phyloP scores from a whole-genome alignment of 148 eudicot genomes.

The Cornus suecica region DNA sequence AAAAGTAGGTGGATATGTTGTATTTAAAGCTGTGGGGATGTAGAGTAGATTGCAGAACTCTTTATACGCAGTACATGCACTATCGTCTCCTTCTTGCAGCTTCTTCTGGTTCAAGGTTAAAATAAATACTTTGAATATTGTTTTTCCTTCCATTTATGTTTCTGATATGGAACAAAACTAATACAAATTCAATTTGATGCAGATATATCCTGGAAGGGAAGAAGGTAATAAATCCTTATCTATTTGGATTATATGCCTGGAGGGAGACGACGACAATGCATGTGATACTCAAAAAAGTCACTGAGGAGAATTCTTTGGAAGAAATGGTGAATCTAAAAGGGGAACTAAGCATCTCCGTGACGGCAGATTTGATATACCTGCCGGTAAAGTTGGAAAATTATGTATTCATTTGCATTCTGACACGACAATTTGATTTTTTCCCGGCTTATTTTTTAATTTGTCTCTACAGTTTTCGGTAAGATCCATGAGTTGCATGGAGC shows the following conservation, averaged over 20 bases:
- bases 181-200: conserved; percentile 4
- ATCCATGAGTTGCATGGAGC: conserved; percentile 18
- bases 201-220: conserved; percentile 39
- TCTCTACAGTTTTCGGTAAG: conserved; percentile 20
- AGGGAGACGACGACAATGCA: conserved; percentile 33
- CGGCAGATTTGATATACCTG: conserved; percentile 35
- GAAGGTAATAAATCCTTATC: conserved; percentile 39
- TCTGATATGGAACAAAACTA: neutral
- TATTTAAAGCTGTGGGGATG: conserved; percentile 27
- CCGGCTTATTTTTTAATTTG: neutral
- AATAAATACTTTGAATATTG: neutral
- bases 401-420: neutral
- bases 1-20: conserved; percentile 27
- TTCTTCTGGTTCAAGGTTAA: conserved; percentile 43
- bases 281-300: conserved; percentile 23
- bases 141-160: neutral
- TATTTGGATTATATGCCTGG: conserved; percentile 24
- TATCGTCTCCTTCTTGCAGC: conserved; percentile 29
- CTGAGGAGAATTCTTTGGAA: conserved; percentile 5
- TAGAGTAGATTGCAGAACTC: conserved; percentile 25
- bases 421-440: neutral
- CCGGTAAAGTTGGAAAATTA: conserved; percentile 17
- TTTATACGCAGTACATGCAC: conserved; percentile 34
- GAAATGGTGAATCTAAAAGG: conserved; percentile 21
- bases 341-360: conserved; percentile 18